phyloP scores from a whole-genome alignment of 176 grass and related monocot genomes.

The Dactylis glomerata region DNA sequence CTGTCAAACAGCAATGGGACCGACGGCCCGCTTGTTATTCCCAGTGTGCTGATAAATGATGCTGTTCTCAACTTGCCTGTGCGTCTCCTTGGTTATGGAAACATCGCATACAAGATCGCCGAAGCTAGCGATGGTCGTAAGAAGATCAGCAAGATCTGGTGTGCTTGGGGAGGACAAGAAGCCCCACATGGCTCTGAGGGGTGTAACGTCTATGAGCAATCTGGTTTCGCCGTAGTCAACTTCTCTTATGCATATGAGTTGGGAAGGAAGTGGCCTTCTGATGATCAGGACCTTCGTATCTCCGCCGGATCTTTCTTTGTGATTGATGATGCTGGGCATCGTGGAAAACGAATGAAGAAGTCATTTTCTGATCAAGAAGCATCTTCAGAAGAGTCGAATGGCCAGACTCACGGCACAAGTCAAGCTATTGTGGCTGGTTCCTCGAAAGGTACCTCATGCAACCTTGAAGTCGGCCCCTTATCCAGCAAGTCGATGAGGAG shows the following conservation, averaged over 20 bases:
- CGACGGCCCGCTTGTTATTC: slow-evolving; percentile 60
- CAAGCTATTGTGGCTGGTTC: slow-evolving; percentile 35
- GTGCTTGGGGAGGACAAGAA: slow-evolving; percentile 85
- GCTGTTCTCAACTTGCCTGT: slow-evolving; percentile 51
- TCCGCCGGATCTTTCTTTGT: slow-evolving; percentile 83
- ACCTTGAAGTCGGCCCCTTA: slow-evolving; percentile 48
- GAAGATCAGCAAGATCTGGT: slow-evolving; percentile 85
- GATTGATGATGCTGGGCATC: slow-evolving; percentile 66
- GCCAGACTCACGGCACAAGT: slow-evolving; percentile 26
- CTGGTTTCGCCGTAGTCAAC: slow-evolving; percentile 79
- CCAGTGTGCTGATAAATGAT: slow-evolving; percentile 72
- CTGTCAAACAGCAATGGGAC: slow-evolving; percentile 6
- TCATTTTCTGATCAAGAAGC: slow-evolving; percentile 92
- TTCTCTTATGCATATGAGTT: slow-evolving; percentile 82
- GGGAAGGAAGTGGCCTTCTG: slow-evolving; percentile 69
- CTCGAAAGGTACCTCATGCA: slow-evolving; percentile 17
- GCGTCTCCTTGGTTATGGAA: slow-evolving; percentile 72
- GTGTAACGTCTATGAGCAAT: slow-evolving; percentile 31
- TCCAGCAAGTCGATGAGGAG: slow-evolving; percentile 66
- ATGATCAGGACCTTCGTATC: slow-evolving; percentile 52
- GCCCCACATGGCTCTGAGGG: neutral
- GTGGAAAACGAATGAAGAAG: slow-evolving; percentile 75
- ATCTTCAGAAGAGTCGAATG: slow-evolving; percentile 61
- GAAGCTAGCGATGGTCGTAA: slow-evolving; percentile 45
- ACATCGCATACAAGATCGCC: slow-evolving; percentile 63